Conservation (phyloP, 257 asterid genomes). For the Capsicum rhomboideum region DNA sequence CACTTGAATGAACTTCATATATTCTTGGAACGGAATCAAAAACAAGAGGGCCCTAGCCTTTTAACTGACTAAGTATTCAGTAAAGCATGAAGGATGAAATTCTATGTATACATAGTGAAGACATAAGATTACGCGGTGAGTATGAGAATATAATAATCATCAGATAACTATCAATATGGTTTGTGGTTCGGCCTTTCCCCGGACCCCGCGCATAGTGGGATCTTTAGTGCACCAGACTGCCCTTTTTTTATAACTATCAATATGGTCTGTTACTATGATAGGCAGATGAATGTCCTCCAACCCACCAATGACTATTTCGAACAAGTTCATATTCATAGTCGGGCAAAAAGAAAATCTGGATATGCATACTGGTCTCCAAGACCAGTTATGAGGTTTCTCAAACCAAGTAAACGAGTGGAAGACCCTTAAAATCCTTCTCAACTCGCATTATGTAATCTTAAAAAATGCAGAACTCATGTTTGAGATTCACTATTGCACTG, state of each 20-base stretch:
- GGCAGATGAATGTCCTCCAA: neutral
- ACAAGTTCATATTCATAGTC: neutral
- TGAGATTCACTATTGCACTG: neutral
- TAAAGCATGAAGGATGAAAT: neutral
- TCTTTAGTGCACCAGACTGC: no score
- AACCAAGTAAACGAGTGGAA: neutral
- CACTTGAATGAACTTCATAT: neutral
- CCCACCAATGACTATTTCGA: neutral
- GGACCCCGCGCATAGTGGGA: no score
- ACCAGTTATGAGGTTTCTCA: neutral
- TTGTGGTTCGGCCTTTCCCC: no score
- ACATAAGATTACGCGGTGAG: neutral
- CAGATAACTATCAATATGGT: neutral
- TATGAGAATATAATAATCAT: neutral
- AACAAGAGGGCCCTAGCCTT: neutral
- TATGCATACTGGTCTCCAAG: neutral
- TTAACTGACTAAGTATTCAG: neutral
- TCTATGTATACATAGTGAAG: neutral
- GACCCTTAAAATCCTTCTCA: neutral
- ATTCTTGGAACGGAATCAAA: neutral
- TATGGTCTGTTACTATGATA: neutral
- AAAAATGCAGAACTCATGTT: neutral
- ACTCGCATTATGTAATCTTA: neutral
- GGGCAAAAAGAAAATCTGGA: neutral
- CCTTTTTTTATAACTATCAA: no score